Conservation (phyloP, 169 alveolate genomes). For the Plasmodium berghei region DNA sequence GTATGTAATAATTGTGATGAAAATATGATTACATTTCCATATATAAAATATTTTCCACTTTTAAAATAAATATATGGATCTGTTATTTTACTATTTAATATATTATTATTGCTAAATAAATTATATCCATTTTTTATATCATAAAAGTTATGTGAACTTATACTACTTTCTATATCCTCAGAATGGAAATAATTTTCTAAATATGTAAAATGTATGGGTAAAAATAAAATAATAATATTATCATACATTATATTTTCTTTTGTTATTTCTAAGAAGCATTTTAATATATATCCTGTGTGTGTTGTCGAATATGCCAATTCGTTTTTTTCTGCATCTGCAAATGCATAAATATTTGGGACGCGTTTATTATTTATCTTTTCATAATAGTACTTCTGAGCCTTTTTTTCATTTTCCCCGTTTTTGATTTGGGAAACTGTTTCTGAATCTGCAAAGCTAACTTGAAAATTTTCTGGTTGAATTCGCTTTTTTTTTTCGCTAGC, state of each 20-base stretch:
- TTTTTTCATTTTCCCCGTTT: background rate
- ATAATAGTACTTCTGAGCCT: background rate
- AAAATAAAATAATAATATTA: slow-evolving; percentile 39
- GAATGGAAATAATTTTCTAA: slow-evolving; percentile 34
- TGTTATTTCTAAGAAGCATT: slow-evolving; percentile 43
- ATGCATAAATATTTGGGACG: slow-evolving; percentile 71
- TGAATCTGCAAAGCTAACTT: too few relatives aligned
- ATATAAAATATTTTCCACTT: slow-evolving; percentile 40
- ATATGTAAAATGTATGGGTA: slow-evolving; percentile 34
- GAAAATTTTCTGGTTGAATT: background rate
- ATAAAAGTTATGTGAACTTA: slow-evolving; percentile 36
- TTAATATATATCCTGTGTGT: slow-evolving; percentile 56
- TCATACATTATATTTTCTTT: slow-evolving; percentile 66
- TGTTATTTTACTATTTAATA: slow-evolving; percentile 49
- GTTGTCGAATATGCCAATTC: slow-evolving; percentile 27
- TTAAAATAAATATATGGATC: slow-evolving; percentile 61
- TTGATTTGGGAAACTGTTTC: background rate
- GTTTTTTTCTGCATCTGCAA: slow-evolving; percentile 17
- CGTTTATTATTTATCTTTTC: slow-evolving; percentile 39
- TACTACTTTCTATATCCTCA: slow-evolving; percentile 46
- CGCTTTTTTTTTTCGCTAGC: background rate
- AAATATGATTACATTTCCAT: slow-evolving; percentile 54
- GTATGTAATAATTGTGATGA: slow-evolving; percentile 31
- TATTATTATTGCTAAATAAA: slow-evolving; percentile 47
- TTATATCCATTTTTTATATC: slow-evolving; percentile 65